These are phyloP conservation scores for Globisporangium spinosum DNA, from an alignment of 352 stramenopile species.

Conservation along the genomic window DNA sequence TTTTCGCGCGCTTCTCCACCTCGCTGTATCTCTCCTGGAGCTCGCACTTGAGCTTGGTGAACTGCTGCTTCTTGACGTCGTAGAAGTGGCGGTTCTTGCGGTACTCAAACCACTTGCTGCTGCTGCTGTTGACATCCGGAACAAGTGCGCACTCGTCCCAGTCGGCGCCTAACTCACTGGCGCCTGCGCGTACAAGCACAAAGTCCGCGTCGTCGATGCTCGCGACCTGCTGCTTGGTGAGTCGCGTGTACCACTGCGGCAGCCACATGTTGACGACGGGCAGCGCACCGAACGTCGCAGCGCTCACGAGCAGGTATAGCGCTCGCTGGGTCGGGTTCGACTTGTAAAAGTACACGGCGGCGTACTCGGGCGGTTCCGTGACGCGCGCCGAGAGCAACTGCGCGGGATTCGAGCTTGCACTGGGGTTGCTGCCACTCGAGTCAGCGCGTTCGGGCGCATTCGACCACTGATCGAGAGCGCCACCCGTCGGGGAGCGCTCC, in stretches of 20 bases:
- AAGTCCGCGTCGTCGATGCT: constrained; percentile 42
- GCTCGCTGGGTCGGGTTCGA: constrained; percentile 30
- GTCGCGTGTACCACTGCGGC: constrained; percentile 50
- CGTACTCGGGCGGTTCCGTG: constrained; percentile 32
- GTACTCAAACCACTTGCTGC: constrained; percentile 56
- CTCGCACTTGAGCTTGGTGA: constrained; percentile 53
- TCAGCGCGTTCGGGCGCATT: neutral
- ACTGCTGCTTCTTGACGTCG: constrained; percentile 43
- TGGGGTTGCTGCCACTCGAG: neutral
- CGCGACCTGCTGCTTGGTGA: constrained; percentile 43
- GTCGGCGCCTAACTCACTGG: constrained; percentile 5
- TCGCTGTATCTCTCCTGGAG: constrained; percentile 44
- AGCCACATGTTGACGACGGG: constrained; percentile 46
- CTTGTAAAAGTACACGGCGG: constrained; percentile 39
- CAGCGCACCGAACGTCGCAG: constrained; percentile 40
- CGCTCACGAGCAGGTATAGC: constrained; percentile 39
- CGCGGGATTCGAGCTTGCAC: neutral
- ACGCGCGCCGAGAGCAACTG: constrained; percentile 22
- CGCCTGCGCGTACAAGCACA: constrained; percentile 40
- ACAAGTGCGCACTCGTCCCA: constrained; percentile 49
- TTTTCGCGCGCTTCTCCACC: constrained; percentile 26
- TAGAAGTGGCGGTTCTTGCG: constrained; percentile 66
- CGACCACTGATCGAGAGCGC: neutral
- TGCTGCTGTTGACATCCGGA: constrained; percentile 15
- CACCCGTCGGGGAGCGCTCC: constrained; percentile 3